A percentile compares a stretch with the other conserved stretches of the same genome.
Conservation (phyloP, 495 filamentous ascomycete species). For the Astrothelium macrocarpum region DNA sequence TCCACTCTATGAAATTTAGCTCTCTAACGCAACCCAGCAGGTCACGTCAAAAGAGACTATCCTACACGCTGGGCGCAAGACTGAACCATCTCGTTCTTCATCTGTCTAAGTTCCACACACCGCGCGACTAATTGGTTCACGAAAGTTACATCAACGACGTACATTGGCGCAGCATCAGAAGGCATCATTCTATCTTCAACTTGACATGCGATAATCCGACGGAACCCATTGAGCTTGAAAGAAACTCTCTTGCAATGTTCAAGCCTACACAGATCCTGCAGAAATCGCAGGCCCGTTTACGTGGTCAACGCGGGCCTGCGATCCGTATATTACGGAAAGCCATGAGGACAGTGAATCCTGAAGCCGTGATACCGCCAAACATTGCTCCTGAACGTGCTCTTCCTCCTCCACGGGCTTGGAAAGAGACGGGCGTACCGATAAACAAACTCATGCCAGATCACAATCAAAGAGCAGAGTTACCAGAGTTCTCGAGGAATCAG, state of each 20-base stretch:
- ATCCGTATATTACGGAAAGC: conserved; percentile 2
- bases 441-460: background rate
- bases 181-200: background rate
- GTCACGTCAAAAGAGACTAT: background rate
- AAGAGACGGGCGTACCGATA: conserved; percentile 5
- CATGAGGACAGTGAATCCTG: background rate
- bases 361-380: background rate
- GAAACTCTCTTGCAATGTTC: background rate
- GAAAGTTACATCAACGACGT: too few species aligned
- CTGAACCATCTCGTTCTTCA: too few species aligned
- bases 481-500: background rate
- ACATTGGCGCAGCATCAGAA: background rate
- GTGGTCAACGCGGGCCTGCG: conserved; percentile 3
- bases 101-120: too few species aligned
- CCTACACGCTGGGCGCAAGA: too few species aligned
- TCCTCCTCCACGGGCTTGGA: background rate
- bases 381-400: background rate
- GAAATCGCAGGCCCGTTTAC: conserved; percentile 3
- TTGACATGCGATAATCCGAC: background rate
- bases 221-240: background rate
- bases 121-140: too few species aligned
- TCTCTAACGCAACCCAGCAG: background rate
- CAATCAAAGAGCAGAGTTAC: conserved; percentile 1
- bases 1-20: background rate
- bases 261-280: background rate